Percentiles rank a stretch among this genome's conserved stretches.
phyloP scores from a whole-genome alignment of 2,329 filamentous ascomycete genomes.

The Paracorniculantispora psalliotae region DNA sequence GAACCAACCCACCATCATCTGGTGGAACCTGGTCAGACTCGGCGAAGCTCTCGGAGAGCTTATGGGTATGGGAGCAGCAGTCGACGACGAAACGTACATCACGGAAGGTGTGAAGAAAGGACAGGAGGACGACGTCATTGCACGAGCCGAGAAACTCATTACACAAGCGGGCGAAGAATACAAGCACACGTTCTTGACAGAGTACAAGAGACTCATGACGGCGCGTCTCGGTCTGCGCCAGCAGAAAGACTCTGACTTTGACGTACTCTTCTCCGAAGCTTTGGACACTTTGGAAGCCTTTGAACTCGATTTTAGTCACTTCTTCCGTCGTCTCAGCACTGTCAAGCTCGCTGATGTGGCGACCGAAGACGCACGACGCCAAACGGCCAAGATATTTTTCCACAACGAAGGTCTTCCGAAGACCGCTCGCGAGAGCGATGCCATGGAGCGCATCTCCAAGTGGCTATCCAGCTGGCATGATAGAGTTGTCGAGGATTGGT shows the following conservation, averaged over 20 bases:
- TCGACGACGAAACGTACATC: constrained; percentile 69
- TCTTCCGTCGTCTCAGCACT: constrained; percentile 74
- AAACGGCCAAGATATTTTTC: constrained; percentile 70
- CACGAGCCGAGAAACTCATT: constrained; percentile 80
- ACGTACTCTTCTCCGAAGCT: constrained; percentile 72
- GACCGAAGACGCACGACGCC: constrained; percentile 57
- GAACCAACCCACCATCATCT: constrained; percentile 93
- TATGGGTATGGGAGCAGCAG: constrained; percentile 67
- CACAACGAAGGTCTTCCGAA: constrained; percentile 65
- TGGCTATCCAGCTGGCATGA: constrained; percentile 80
- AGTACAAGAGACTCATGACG: constrained; percentile 85
- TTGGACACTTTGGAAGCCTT: constrained; percentile 76
- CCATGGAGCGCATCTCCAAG: constrained; percentile 60
- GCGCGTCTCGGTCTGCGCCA: constrained; percentile 70
- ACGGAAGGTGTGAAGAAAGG: constrained; percentile 61
- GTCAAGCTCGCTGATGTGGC: constrained; percentile 59
- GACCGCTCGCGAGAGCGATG: constrained; percentile 55
- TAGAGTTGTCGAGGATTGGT: constrained; percentile 74
- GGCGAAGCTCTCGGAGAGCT: constrained; percentile 87
- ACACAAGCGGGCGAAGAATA: constrained; percentile 78
- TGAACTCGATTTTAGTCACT: constrained; percentile 90
- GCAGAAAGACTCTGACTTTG: constrained; percentile 69
- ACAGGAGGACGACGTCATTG: constrained; percentile 64
- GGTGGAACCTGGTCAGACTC: constrained; percentile 95
- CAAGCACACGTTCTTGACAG: constrained; percentile 77